phyloP scores from a whole-genome alignment of 805 yeast genomes.

The Kluyveromyces lactis region DNA sequence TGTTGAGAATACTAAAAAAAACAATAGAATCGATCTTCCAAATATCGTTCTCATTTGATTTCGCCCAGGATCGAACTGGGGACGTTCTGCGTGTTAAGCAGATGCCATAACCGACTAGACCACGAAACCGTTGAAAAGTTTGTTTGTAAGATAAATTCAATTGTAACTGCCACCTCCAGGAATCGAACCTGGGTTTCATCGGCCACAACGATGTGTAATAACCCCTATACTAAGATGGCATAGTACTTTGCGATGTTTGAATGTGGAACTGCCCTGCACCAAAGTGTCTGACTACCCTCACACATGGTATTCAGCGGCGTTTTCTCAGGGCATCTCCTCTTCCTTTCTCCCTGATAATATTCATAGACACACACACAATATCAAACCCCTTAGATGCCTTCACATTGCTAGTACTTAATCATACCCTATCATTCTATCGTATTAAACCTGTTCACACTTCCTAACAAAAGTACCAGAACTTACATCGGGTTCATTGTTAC shows the following conservation, averaged over 20 bases:
- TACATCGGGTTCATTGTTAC: no score
- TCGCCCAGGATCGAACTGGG: constrained; percentile 99
- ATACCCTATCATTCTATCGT: no score
- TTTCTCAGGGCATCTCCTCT: no score
- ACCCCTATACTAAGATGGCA: constrained; percentile 51
- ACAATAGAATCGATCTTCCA: neutral
- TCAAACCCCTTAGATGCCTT: no score
- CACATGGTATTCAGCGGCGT: no score
- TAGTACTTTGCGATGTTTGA: neutral
- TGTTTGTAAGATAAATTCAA: neutral
- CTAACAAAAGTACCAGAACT: no score
- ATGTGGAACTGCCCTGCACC: neutral
- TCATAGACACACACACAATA: no score
- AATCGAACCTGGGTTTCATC: constrained; percentile 69
- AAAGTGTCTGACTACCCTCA: no score
- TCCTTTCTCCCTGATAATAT: no score
- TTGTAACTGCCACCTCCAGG: constrained; percentile 58
- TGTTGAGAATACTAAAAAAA: neutral
- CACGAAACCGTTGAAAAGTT: constrained; percentile 64
- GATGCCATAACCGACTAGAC: constrained; percentile 99
- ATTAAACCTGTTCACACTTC: no score
- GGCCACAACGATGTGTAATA: constrained; percentile 69
- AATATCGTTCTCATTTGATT: constrained; percentile 43
- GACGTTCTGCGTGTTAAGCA: constrained; percentile 99
- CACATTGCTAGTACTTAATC: no score